These are phyloP conservation scores for Ananas comosus DNA, from an alignment of 176 grass and related monocot species.

Conservation along the genomic window DNA sequence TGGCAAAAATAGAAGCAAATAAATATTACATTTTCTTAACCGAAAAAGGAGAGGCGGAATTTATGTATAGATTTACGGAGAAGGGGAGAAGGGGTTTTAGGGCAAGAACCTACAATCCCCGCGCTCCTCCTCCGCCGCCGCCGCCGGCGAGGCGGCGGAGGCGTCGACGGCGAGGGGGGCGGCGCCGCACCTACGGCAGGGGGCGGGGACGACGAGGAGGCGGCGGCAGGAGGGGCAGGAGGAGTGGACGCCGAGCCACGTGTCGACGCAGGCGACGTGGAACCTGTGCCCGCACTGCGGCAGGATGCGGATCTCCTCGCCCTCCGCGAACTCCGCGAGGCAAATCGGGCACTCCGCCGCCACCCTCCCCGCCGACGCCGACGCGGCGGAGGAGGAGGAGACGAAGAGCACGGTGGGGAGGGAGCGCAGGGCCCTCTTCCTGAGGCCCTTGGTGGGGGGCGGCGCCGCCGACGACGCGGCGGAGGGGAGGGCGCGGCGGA, in stretches of 20 bases:
- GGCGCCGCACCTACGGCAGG: background rate
- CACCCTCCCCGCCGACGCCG: background rate
- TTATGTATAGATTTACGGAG: background rate
- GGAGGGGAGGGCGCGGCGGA: conserved; percentile 32
- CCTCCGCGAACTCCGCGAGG: conserved; percentile 49
- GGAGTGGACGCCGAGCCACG: conserved; percentile 62
- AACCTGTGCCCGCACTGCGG: conserved; percentile 71
- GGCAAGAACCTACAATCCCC: conserved; percentile 7
- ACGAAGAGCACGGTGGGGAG: conserved; percentile 44
- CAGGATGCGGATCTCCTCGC: conserved; percentile 67
- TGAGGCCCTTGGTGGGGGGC: conserved; percentile 33
- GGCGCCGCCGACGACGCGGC: background rate
- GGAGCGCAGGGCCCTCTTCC: conserved; percentile 37
- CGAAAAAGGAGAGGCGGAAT: background rate
- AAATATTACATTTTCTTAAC: too few species aligned
- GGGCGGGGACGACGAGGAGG: conserved; percentile 25
- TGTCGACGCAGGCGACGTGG: conserved; percentile 76
- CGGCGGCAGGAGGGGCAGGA: conserved; percentile 88
- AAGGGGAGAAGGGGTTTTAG: background rate
- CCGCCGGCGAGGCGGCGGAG: background rate
- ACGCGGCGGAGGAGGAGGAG: background rate
- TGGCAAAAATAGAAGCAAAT: background rate
- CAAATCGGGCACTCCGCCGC: conserved; percentile 75
- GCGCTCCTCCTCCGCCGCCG: background rate
- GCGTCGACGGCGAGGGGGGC: background rate